Evolutionary conservation across 495 filamentous ascomycete species (phyloP).

Genomic region (Ascobolus immersus): DNA sequence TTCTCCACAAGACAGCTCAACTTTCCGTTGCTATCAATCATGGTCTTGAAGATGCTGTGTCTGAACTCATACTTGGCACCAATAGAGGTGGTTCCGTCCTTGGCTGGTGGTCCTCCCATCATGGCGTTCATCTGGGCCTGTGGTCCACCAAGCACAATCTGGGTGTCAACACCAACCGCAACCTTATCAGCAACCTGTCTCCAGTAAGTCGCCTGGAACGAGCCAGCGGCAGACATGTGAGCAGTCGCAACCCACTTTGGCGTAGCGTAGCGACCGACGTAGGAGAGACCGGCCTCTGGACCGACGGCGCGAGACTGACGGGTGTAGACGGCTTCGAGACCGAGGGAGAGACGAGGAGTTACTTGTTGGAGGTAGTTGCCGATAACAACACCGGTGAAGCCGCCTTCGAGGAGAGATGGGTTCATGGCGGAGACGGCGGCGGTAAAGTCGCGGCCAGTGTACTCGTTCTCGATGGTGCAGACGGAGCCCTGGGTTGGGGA

Average conservation of each 20-base stretch:
- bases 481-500: constrained; percentile 40
- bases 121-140: constrained; percentile 25
- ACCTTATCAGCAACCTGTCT: constrained; percentile 78
- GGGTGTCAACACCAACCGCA: constrained; percentile 85
- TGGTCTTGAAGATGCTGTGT: constrained; percentile 75
- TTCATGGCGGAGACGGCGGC: constrained; percentile 77
- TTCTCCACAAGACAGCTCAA: constrained; percentile 85
- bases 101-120: constrained; percentile 46
- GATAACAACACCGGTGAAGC: constrained; percentile 80
- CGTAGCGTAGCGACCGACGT: constrained; percentile 69
- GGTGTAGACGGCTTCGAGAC: constrained; percentile 85
- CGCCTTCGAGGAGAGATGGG: constrained; percentile 74
- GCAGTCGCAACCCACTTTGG: constrained; percentile 75
- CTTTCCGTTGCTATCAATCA: constrained; percentile 84
- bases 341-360: constrained; percentile 65
- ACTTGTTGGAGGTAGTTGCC: constrained; percentile 85
- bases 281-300: constrained; percentile 65
- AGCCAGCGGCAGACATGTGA: constrained; percentile 62
- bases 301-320: constrained; percentile 47
- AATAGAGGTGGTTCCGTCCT: constrained; percentile 70
- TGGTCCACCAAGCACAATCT: constrained; percentile 53
- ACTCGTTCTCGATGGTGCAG: constrained; percentile 79
- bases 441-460: constrained; percentile 74
- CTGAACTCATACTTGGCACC: constrained; percentile 98
- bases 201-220: constrained; percentile 85